Evolutionary conservation across 1,139 yeast genomes (phyloP).

Genomic region (Zygoascus meyerae): DNA sequence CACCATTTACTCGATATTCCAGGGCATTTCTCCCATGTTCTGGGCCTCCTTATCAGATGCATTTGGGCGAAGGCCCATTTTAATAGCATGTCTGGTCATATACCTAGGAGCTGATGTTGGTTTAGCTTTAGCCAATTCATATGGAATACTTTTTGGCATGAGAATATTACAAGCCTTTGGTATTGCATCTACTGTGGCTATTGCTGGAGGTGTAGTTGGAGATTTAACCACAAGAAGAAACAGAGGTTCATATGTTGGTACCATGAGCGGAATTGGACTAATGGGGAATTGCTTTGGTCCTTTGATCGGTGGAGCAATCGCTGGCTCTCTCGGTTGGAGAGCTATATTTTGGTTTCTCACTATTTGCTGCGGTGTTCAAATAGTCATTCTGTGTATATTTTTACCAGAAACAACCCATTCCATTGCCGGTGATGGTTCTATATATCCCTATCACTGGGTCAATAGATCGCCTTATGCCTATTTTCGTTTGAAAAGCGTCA

Average conservation of each 20-base stretch:
- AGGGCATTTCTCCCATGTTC: conserved; percentile 63
- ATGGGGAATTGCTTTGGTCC: conserved; percentile 77
- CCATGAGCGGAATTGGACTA: conserved; percentile 56
- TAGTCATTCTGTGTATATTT: conserved; percentile 28
- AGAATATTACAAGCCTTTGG: conserved; percentile 67
- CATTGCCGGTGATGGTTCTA: conserved; percentile 63
- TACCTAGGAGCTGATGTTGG: conserved; percentile 57
- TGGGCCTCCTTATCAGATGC: conserved; percentile 57
- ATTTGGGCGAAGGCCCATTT: conserved; percentile 63
- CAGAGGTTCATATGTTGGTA: conserved; percentile 61
- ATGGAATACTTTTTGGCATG: conserved; percentile 50
- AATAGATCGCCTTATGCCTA: conserved; percentile 41
- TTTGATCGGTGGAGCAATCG: conserved; percentile 61
- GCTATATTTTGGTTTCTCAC: conserved; percentile 71
- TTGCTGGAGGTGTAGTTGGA: conserved; percentile 60
- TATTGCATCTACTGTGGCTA: conserved; percentile 63
- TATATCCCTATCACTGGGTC: conserved; percentile 41
- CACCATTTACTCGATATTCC: conserved; percentile 64
- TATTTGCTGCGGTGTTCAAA: conserved; percentile 48
- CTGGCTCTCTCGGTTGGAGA: conserved; percentile 61
- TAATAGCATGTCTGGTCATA: conserved; percentile 46
- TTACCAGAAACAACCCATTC: conserved; percentile 70
- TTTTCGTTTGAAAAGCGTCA: conserved; percentile 15
- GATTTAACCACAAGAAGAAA: conserved; percentile 57
- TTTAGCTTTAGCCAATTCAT: conserved; percentile 48